phyloP scores from a whole-genome alignment of 192 early-diverging fungal genomes.

The Chytriomyces sp. region DNA sequence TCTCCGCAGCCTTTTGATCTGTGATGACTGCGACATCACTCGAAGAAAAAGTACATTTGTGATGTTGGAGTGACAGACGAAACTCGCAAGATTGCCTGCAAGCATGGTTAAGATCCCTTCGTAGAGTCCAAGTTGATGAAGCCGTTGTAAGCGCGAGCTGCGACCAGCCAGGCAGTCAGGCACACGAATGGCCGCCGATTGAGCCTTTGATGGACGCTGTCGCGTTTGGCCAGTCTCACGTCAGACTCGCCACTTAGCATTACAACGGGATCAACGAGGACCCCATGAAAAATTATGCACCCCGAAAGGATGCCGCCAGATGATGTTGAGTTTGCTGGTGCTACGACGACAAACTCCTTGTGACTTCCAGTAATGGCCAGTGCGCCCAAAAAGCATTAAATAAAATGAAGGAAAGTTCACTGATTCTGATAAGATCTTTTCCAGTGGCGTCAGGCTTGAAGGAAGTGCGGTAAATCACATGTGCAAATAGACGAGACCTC shows the following conservation, averaged over 20 bases:
- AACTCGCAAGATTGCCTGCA: conserved; percentile 62
- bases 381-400: conserved; percentile 73
- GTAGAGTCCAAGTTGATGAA: conserved; percentile 61
- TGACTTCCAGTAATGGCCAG: conserved; percentile 51
- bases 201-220: conserved; percentile 56
- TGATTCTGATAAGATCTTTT: conserved; percentile 57
- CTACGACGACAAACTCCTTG: neutral
- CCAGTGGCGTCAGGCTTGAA: conserved; percentile 69
- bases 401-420: conserved; percentile 48
- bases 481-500: conserved; percentile 74
- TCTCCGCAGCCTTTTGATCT: too few species aligned
- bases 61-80: conserved; percentile 22
- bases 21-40: too few species aligned
- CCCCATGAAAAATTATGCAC: conserved; percentile 60
- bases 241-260: conserved; percentile 63
- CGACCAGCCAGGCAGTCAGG: conserved; percentile 62
- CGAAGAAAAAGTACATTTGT: conserved; percentile 42
- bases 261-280: conserved; percentile 66
- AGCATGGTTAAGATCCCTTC: conserved; percentile 73
- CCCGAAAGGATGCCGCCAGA: conserved; percentile 65
- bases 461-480: conserved; percentile 72
- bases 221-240: conserved; percentile 67
- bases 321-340: neutral
- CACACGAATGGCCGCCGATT: conserved; percentile 53
- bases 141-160: conserved; percentile 53